Percentiles rank a stretch among this genome's conserved stretches.
These are phyloP conservation scores for Pleurotus sapidus DNA, from an alignment of 768 basidiomycete genomes.

Conservation along the genomic window DNA sequence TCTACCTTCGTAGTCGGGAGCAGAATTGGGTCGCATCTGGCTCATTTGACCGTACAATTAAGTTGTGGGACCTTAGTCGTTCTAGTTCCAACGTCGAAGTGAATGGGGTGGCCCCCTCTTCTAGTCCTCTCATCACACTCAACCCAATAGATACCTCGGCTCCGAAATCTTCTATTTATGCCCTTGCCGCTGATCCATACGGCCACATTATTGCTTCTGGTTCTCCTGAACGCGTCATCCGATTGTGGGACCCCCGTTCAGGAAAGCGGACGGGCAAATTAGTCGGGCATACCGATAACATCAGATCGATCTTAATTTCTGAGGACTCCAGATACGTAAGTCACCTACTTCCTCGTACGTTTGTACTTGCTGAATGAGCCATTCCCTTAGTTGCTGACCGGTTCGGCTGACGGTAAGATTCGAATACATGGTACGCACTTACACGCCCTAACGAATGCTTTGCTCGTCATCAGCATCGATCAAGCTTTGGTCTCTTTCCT, in stretches of 20 bases:
- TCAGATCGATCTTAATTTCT: conserved; percentile 83
- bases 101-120: conserved; percentile 11
- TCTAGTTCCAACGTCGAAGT: conserved; percentile 10
- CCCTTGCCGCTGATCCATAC: conserved; percentile 73
- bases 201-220: conserved; percentile 86
- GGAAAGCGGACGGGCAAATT: conserved; percentile 76
- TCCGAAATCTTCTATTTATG: conserved; percentile 74
- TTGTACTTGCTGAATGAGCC: too few species aligned
- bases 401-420: conserved; percentile 68
- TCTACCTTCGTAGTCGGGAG: conserved; percentile 48
- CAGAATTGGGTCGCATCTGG: conserved; percentile 90
- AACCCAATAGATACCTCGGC: conserved; percentile 63
- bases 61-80: conserved; percentile 84
- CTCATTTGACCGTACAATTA: conserved; percentile 92
- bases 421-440: background rate
- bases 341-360: conserved; percentile 7
- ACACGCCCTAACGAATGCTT: conserved; percentile 6
- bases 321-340: conserved; percentile 90
- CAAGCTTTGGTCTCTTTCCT: conserved; percentile 90
- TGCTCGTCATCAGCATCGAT: conserved; percentile 53
- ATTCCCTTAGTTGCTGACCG: conserved; percentile 63
- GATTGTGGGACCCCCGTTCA: conserved; percentile 91
- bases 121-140: conserved; percentile 60
- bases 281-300: conserved; percentile 97
- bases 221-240: conserved; percentile 85